phyloP scores from a whole-genome alignment of 2,329 filamentous ascomycete species.

The Knufia fluminis region DNA sequence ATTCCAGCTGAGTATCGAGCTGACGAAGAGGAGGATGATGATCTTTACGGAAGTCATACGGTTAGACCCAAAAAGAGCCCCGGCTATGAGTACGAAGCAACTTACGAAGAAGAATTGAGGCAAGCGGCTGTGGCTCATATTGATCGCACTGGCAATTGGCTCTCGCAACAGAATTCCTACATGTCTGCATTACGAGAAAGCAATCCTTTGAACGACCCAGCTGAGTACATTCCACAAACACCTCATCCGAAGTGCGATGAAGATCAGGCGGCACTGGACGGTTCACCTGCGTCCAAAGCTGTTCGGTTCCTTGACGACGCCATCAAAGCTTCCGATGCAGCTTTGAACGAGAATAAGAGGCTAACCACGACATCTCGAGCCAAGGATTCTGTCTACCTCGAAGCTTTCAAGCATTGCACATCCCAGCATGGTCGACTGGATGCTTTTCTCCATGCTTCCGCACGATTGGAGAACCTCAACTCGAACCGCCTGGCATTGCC shows the following conservation, averaged over 20 bases:
- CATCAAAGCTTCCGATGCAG: constrained; percentile 9
- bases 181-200: constrained; percentile 55
- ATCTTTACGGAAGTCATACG: constrained; percentile 18
- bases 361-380: constrained; percentile 10
- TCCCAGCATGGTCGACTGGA: constrained; percentile 59
- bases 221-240: constrained; percentile 12
- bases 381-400: constrained; percentile 68
- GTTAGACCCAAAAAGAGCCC: constrained; percentile 31
- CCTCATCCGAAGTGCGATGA: constrained; percentile 13
- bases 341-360: constrained; percentile 8
- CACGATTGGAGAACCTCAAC: constrained; percentile 82
- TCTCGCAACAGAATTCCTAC: constrained; percentile 71
- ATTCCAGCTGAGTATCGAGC: constrained; percentile 6
- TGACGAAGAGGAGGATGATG: constrained; percentile 16
- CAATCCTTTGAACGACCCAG: constrained; percentile 33
- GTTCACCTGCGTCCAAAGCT: constrained; percentile 54
- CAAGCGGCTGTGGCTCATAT: constrained; percentile 62
- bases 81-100: constrained; percentile 62
- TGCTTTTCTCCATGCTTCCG: constrained; percentile 72
- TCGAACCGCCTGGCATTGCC: constrained; percentile 67
- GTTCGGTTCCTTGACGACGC: constrained; percentile 59
- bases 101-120: constrained; percentile 65
- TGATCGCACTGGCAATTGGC: constrained; percentile 78
- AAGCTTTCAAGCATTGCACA: constrained; percentile 72
- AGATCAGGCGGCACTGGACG: constrained; percentile 23